Evolutionary conservation across 1,284 basidiomycete species (phyloP).

Genomic region (Sanghuangporus weigelae): DNA sequence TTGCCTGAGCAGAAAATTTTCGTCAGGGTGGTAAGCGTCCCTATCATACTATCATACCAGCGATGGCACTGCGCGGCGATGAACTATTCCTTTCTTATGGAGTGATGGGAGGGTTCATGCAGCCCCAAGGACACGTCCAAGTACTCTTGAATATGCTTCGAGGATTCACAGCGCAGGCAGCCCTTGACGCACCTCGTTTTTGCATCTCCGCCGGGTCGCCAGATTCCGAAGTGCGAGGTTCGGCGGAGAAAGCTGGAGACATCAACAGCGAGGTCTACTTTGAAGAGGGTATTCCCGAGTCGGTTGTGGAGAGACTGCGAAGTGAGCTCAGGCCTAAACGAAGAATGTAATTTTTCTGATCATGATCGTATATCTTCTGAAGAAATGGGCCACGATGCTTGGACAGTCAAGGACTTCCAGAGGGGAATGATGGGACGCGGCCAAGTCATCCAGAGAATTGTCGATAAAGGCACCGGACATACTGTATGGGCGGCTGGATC

Average conservation of each 20-base stretch:
- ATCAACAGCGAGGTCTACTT: slow-evolving; percentile 83
- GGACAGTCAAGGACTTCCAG: slow-evolving; percentile 52
- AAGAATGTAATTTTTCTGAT: background rate
- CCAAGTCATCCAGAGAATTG: slow-evolving; percentile 80
- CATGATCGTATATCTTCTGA: background rate
- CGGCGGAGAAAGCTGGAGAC: slow-evolving; percentile 51
- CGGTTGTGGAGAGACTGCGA: slow-evolving; percentile 56
- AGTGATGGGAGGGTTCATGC: slow-evolving; percentile 94
- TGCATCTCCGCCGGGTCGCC: slow-evolving; percentile 86
- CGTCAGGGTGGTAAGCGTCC: slow-evolving; percentile 77
- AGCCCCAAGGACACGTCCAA: slow-evolving; percentile 91
- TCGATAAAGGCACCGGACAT: slow-evolving; percentile 51
- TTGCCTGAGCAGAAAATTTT: background rate
- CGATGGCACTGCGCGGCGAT: slow-evolving; percentile 75
- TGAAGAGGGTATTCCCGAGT: slow-evolving; percentile 74
- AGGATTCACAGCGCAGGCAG: slow-evolving; percentile 79
- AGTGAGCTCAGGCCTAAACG: slow-evolving; percentile 35
- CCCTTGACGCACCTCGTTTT: slow-evolving; percentile 92
- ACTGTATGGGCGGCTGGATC: slow-evolving; percentile 86
- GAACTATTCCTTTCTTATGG: slow-evolving; percentile 88
- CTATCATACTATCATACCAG: slow-evolving; percentile 95
- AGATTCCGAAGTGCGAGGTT: slow-evolving; percentile 45
- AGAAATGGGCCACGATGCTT: slow-evolving; percentile 87
- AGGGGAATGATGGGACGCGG: slow-evolving; percentile 86
- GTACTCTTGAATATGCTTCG: slow-evolving; percentile 89